Evolutionary conservation across 2,329 filamentous ascomycete genomes (phyloP), one percentile per base, ranked within the genome.

Genomic region (Microdochium bolleyi): DNA sequence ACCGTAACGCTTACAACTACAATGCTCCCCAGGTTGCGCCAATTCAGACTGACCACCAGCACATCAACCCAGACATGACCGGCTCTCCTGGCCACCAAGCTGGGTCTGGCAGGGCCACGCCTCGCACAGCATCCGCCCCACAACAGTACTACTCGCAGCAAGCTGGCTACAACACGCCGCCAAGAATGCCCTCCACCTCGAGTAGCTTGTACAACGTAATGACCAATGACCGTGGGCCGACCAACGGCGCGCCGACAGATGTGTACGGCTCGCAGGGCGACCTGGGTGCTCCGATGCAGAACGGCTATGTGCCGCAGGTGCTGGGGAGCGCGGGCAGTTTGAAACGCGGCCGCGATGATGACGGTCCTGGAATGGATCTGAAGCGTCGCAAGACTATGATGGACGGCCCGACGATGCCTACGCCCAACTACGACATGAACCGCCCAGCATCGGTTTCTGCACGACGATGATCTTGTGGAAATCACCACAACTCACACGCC

Each of bases 121-220:
- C 92, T 11, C 84, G 92, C 60, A 95, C 89, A 1, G 82, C 89
- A 3, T 78, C 83, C 10, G 79, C 86, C 1, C 77, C 84, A 37
- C 86, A 88, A 59, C 75, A 84, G 2, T 89, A 91, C 68, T 96
- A 95, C 70, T 69, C 79, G 5, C 80, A 80, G 55, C 76, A 77
- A 66, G 68, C 78, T 50, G 85, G 85, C 24, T 95, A 95, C 71
- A 87, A 77, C 66, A 92, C 89, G 1, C 87, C 92, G 49, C 90
- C 91, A 22, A 85, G 90, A 44, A 76, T 80, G 53, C 73, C 75
- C 46, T 77, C 84, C 55, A 79, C 87, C 3, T 85, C 88, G 1
- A 92, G 89, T 74, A 95, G 84, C 65, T 75, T 96, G 50, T 95
- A 95, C 77, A 95, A 85, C 68, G 87, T 95, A 57, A 91, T 95